Conservation (phyloP, 495 filamentous ascomycete species). For the Aspergillus cavernicola region DNA sequence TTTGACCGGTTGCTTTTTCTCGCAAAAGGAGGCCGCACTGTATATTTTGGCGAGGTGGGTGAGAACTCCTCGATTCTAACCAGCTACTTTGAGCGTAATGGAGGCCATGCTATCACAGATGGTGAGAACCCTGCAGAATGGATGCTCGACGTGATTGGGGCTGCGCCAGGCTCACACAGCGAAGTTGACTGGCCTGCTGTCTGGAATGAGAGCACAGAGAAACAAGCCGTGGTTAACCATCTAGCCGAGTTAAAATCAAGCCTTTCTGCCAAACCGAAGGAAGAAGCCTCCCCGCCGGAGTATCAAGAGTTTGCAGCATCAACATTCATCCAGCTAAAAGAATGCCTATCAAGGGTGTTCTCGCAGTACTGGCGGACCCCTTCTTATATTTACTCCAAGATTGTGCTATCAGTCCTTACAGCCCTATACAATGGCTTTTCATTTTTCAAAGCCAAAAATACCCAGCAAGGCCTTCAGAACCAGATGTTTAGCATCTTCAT, state of each 20-base stretch:
- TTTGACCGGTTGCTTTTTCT: conserved; percentile 90
- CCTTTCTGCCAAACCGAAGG: conserved; percentile 41
- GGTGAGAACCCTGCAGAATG: conserved; percentile 90
- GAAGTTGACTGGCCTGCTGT: conserved; percentile 77
- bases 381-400: conserved; percentile 56
- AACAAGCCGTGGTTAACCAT: conserved; percentile 60
- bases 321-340: conserved; percentile 46
- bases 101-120: conserved; percentile 61
- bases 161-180: conserved; percentile 71
- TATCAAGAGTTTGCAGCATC: conserved; percentile 52
- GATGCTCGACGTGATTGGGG: conserved; percentile 93
- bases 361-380: conserved; percentile 60
- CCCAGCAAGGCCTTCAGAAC: conserved; percentile 79
- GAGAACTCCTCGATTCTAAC: conserved; percentile 68
- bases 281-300: conserved; percentile 27
- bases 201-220: conserved; percentile 76
- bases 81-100: conserved; percentile 77
- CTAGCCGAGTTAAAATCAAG: conserved; percentile 64
- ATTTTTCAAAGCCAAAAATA: conserved; percentile 73
- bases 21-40: conserved; percentile 74
- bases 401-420: conserved; percentile 47
- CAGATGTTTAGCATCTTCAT: conserved; percentile 91
- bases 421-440: conserved; percentile 87
- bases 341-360: conserved; percentile 50
- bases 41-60: conserved; percentile 90